Evolutionary conservation across 345 rosid genomes (phyloP).

Genomic region (Linum tenue): DNA sequence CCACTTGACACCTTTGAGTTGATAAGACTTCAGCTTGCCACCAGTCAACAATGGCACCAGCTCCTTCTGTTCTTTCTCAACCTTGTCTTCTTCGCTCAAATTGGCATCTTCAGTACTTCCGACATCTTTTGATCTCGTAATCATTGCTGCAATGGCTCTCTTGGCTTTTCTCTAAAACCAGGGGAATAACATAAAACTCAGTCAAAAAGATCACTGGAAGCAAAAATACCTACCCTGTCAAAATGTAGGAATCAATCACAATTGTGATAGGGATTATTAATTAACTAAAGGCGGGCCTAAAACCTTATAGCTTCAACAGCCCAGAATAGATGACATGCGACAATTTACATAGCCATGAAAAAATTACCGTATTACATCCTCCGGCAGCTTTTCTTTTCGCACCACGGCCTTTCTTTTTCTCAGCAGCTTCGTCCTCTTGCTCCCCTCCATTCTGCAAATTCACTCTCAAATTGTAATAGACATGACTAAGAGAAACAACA

Average conservation of each 20-base stretch:
- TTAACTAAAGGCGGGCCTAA: too few species aligned
- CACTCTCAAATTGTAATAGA: conserved; percentile 11
- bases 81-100: conserved; percentile 65
- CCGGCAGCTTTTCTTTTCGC: conserved; percentile 68
- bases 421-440: conserved; percentile 30
- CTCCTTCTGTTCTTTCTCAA: conserved; percentile 69
- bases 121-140: conserved; percentile 60
- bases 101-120: conserved; percentile 31
- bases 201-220: conserved; percentile 4
- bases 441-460: conserved; percentile 48
- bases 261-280: too few species aligned
- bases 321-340: too few species aligned
- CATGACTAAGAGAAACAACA: conserved; percentile 10
- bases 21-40: conserved; percentile 80
- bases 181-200: background rate
- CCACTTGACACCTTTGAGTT: conserved; percentile 97
- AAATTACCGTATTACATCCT: conserved; percentile 48
- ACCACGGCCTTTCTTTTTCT: conserved; percentile 49
- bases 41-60: conserved; percentile 83
- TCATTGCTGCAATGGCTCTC: conserved; percentile 91
- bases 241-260: too few species aligned
- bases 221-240: too few species aligned
- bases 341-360: background rate
- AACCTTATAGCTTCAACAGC: too few species aligned
- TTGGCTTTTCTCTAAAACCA: conserved; percentile 58